Evolutionary conservation across 352 stramenopile genomes (phyloP), one percentile per base, ranked within the genome.

Genomic region (Pythium aphanidermatum): DNA sequence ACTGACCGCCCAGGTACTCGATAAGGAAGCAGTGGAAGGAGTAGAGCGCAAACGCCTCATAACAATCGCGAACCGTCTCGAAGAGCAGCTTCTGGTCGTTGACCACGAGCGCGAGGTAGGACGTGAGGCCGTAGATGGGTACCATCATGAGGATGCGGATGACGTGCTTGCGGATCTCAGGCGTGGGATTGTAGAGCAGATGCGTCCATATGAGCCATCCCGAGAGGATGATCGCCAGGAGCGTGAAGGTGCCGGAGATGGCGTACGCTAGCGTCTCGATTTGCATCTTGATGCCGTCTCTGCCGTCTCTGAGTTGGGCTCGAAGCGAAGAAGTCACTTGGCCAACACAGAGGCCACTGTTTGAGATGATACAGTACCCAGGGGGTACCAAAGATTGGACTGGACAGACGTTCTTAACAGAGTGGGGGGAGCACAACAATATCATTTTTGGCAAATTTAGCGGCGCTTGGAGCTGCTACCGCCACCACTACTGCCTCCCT

Each of bases 101-200:
- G 52, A 93, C 93, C 25, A 92, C 79, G 24, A 95, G 71, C 55
- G 84, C 86, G 34, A 96, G 65, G 55, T 94, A 97, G 11, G 83
- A 95, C 51, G 81, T 95, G 13, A 96, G 66, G 21, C 70, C 86
- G 75, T 97, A 97, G 47, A 97, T 91, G 14, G 90, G 89, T 23
- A 97, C 86, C 89, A 97, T 97, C 52, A 95, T 84, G 17, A 97
- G 60, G 42, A 97, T 97, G 28, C 90, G 83, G 57, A 97, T 88
- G 41, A 97, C 87, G 51, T 96, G 84, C 68, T 92, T 96, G 61
- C 83, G 80, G 62, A 91, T 87, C 27, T 68, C 54, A 5, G 78
- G 63, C 46, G 73, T 77, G 49, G 80, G 83, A 57, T 94, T 94
- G 61, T 89, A 89, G 40, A 90, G 65, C 43, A 94, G 46, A 52